Evolutionary conservation across 352 stramenopile genomes (phyloP).

Genomic region (Thalassiosira exigua): DNA sequence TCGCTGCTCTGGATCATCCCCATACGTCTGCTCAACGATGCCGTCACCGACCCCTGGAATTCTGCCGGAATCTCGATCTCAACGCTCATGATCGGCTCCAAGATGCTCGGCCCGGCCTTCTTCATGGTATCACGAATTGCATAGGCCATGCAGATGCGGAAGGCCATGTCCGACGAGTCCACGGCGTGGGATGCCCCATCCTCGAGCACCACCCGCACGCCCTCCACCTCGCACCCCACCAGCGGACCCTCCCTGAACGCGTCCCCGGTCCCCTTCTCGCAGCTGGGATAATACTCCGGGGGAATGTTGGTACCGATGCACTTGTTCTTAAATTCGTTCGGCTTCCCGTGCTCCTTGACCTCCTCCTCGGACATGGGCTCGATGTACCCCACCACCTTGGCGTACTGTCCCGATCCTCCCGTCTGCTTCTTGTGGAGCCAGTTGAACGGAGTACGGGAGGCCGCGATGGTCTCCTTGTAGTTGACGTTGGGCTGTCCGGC

Average conservation of each 20-base stretch:
- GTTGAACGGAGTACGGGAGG: conserved; percentile 94
- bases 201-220: conserved; percentile 87
- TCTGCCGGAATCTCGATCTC: conserved; percentile 93
- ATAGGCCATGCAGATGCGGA: conserved; percentile 94
- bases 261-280: conserved; percentile 97
- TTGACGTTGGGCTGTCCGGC: conserved; percentile 95
- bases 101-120: conserved; percentile 90
- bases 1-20: conserved; percentile 96
- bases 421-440: conserved; percentile 99
- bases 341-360: conserved; percentile 67
- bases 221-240: conserved; percentile 94
- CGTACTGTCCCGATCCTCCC: conserved; percentile 96
- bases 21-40: conserved; percentile 92
- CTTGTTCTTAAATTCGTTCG: conserved; percentile 95
- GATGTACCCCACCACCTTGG: conserved; percentile 95
- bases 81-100: conserved; percentile 97
- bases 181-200: conserved; percentile 93
- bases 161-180: conserved; percentile 98
- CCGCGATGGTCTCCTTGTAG: conserved; percentile 98
- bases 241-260: conserved; percentile 94
- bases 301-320: conserved; percentile 98
- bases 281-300: conserved; percentile 97
- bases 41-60: conserved; percentile 94
- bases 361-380: conserved; percentile 91
- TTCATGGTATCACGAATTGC: conserved; percentile 95